Conservation (phyloP, 805 yeast species). For the Sugiyamaella qingdaonensis region DNA sequence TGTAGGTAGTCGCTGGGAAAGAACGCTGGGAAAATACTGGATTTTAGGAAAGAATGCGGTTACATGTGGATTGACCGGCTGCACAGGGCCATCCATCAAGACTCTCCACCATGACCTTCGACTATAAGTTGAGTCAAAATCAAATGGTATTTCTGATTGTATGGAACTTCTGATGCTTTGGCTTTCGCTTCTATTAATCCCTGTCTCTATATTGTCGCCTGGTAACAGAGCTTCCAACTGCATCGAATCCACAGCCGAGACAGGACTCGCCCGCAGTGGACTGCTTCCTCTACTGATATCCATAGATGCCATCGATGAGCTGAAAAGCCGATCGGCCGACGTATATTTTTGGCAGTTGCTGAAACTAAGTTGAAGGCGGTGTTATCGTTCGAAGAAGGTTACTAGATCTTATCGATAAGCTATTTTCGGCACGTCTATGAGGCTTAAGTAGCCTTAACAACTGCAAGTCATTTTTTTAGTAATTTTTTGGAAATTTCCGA, state of each 20-base stretch:
- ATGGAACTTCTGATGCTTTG: conserved; percentile 1
- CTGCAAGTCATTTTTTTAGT: not conserved
- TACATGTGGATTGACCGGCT: conserved; percentile 18
- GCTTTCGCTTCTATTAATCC: not conserved
- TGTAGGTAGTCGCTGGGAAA: conserved; percentile 3
- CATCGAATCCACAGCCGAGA: not conserved
- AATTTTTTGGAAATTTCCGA: too few species aligned
- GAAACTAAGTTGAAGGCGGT: not conserved
- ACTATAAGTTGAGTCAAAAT: not conserved
- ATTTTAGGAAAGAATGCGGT: conserved; percentile 11
- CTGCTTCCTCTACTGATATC: not conserved
- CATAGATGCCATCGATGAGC: not conserved
- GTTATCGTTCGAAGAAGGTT: not conserved
- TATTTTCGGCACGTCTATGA: not conserved
- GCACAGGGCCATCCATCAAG: conserved; percentile 21
- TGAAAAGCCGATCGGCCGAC: not conserved
- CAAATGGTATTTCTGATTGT: not conserved
- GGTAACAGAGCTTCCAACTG: not conserved
- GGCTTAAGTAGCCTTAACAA: not conserved
- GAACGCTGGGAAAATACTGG: conserved; percentile 17
- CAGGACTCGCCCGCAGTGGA: not conserved
- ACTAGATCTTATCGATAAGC: not conserved
- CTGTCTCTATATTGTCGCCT: not conserved
- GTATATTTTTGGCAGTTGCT: too few species aligned
- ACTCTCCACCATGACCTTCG: conserved; percentile 13